A percentile compares a stretch with the other conserved stretches of the same genome.
Conservation (phyloP, 495 filamentous ascomycete species). For the Penicillium mononematosum region DNA sequence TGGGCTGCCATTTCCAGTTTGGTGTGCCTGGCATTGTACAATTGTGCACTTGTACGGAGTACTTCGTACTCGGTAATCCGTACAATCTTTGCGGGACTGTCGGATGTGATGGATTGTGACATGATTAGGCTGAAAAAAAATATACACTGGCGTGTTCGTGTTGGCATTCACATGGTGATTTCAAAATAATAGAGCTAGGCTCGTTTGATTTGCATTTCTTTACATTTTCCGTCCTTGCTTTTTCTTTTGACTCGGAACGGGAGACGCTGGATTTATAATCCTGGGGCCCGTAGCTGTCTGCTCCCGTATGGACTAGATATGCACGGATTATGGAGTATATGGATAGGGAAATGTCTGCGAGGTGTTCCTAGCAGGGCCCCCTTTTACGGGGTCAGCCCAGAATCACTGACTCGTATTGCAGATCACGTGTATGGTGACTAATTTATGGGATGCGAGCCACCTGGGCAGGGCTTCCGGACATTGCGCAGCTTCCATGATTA, state of each 20-base stretch:
- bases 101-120: constrained; percentile 2
- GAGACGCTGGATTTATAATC: constrained; percentile 1
- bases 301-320: background rate
- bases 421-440: too few relatives aligned
- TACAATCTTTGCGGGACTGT: background rate
- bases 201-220: constrained; percentile 2
- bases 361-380: too few relatives aligned
- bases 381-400: too few relatives aligned
- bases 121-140: background rate
- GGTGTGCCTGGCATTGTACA: background rate
- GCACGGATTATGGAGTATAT: too few relatives aligned
- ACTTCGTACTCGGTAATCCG: too few relatives aligned
- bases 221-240: background rate
- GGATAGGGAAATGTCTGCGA: too few relatives aligned
- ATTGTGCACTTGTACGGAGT: background rate
- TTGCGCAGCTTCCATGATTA: too few relatives aligned
- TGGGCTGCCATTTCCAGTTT: constrained; percentile 7
- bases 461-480: too few relatives aligned
- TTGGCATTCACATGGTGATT: constrained; percentile 2
- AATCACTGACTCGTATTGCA: too few relatives aligned
- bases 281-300: background rate
- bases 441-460: too few relatives aligned
- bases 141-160: background rate
- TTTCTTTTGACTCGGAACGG: background rate
- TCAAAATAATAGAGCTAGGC: background rate